Evolutionary conservation across 2,329 filamentous ascomycete genomes (phyloP).

Genomic region (Aspergillus sp.): DNA sequence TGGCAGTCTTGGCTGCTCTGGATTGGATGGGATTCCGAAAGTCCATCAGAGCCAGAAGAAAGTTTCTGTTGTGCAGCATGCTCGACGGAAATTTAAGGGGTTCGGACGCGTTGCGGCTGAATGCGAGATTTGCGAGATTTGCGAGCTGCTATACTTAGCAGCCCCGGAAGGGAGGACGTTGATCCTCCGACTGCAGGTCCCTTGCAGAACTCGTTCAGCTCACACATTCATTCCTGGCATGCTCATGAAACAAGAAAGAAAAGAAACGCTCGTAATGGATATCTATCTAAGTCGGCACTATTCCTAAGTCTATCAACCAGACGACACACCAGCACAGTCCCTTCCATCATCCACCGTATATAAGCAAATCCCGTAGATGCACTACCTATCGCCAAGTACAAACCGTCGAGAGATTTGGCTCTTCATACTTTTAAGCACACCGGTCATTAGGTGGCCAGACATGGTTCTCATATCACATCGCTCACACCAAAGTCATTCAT

Average conservation of each 20-base stretch:
- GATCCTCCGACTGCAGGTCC: background rate
- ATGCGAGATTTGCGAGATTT: background rate
- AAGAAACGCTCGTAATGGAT: background rate
- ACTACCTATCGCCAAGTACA: background rate
- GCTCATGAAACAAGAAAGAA: background rate
- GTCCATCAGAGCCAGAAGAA: no score
- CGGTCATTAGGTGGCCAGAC: background rate
- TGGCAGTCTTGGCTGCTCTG: no score
- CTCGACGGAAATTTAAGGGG: background rate
- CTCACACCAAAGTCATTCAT: background rate
- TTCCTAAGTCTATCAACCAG: background rate
- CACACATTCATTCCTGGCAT: background rate
- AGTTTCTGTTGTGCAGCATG: background rate
- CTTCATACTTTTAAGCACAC: background rate
- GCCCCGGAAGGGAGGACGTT: background rate
- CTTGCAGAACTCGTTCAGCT: background rate
- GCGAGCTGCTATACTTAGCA: background rate
- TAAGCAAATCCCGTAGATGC: background rate
- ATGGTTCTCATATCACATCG: background rate
- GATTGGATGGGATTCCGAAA: background rate
- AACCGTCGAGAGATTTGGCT: background rate
- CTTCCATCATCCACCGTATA: background rate
- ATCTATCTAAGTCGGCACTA: background rate
- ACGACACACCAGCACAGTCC: background rate
- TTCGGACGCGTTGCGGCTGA: background rate